Conservation (phyloP, 345 rosid genomes). For the Stellera chamaejasme region DNA sequence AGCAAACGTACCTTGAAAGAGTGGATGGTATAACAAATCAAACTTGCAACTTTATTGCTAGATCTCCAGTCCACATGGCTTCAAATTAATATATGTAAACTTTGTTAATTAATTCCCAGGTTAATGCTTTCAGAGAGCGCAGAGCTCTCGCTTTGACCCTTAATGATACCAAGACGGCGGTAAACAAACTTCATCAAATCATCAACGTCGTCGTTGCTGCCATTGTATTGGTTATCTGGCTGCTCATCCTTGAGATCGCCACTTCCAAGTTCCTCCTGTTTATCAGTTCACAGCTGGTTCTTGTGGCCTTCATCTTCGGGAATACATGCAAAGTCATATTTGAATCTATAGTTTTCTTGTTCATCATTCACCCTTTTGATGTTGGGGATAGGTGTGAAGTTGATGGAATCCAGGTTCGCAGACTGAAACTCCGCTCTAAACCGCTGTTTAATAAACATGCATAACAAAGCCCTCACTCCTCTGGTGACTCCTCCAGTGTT, state of each 20-base stretch:
- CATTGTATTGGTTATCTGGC: constrained; percentile 51
- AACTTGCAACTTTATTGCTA: neutral
- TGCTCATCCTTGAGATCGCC: constrained; percentile 66
- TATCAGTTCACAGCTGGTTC: constrained; percentile 69
- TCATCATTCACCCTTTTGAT: constrained; percentile 87
- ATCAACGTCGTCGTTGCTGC: constrained; percentile 41
- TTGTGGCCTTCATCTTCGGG: constrained; percentile 82
- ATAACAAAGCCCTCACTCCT: too few species aligned
- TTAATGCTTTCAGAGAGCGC: constrained; percentile 83
- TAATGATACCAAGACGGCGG: constrained; percentile 91
- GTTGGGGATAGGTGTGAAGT: constrained; percentile 94
- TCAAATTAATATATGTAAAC: neutral
- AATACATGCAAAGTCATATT: constrained; percentile 84
- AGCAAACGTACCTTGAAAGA: constrained; percentile 56
- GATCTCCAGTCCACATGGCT: neutral
- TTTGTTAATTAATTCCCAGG: constrained; percentile 29
- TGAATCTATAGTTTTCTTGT: constrained; percentile 83
- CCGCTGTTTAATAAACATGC: too few species aligned
- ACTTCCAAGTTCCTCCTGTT: constrained; percentile 53
- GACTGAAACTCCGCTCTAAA: too few species aligned
- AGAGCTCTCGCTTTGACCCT: constrained; percentile 90
- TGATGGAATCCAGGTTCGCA: constrained; percentile 63
- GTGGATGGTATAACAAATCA: constrained; percentile 60
- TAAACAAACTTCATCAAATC: constrained; percentile 75
- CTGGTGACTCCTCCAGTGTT: too few species aligned